Base-by-base conservation (phyloP, 2,329 filamentous ascomycete genomes). In the Plenodomus lindquistii region DNA sequence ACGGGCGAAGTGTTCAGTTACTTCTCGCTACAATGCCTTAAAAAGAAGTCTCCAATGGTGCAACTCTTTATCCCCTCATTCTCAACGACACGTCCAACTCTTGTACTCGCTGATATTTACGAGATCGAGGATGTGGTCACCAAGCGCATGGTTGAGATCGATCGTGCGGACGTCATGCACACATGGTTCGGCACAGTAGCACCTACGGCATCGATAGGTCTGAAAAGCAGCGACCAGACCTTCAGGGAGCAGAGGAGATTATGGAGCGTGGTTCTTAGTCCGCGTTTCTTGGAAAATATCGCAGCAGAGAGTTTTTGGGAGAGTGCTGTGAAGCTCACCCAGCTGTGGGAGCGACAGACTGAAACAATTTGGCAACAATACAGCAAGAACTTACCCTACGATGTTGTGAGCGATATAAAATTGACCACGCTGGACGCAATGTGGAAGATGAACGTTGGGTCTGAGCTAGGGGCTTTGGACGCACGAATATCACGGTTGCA, bases 61-160 rank as follows among this genome's bases (percentile, higher is more conserved):
- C 48, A 50, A 29, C 15, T 45, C 11, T 50, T 50, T 36, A 24
- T 50, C 4, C 48, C 48, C n/a, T 46, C 48, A 4, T 42, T 46
- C 16, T 50, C 48, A 15, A 50, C 48, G 4, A 46, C 40, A 3
- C 48, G 40, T 21, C 43, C 48, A 9, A 44, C 43, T 1, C 17
- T 50, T 4, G 35, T 46, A 16, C 27, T 50, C 4, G 43, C 48
- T 7, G 48, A 50, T 18, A 20, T 50, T 2, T 18, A 40, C 7
- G 48, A 43, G 18, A 46, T 50, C 17, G 43, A 50, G 27, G 48
- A 46, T 35, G 22, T 50, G 13, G 43, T 43, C 9, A 46, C 42
- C 13, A 36, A 22, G 34, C 40, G 48, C 15, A 34, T 42, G n/a
- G 18, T n/a, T 2, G 48, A 50, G 21, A 41, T 50, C 21, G 48